Evolutionary conservation across 1,284 basidiomycete genomes (phyloP), one percentile per base, ranked within the genome.

Genomic region (Trametes hirsuta): DNA sequence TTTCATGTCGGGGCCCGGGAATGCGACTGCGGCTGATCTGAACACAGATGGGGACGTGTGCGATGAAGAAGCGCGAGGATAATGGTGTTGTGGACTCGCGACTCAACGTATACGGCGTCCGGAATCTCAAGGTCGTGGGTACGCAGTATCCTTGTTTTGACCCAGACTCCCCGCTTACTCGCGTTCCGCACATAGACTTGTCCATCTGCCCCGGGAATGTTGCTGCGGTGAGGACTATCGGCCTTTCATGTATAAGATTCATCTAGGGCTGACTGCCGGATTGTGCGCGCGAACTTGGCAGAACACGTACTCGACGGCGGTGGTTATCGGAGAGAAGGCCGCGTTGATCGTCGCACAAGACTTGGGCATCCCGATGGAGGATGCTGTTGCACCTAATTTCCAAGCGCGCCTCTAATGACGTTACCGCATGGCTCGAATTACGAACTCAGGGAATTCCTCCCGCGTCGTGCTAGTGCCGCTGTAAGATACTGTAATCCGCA

Each of bases 81-180:
- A 89, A 88, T 39, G 91, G 91, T 66, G 90, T 92, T 24, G 86
- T 93, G 58, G 89, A 91, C 70, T 72, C 74, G 3, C 80, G 84
- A 49, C 79, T 91, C 56, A 87, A 83, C 66, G 91, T 93, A 39
- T 89, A 84, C 70, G 90, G 88, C 40, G 85, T 87, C 4, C 69
- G 79, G 66, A 87, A 88, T 72, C 76, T 93, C 64, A 88, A 88
- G 74, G 77, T 79, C 66, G 78, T 82, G 9, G 69, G 68, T 70
- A 40, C 12, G 63, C 49, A 21, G 30, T 8, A 8, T 8, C 30
- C 30, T 8, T 30, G 30, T 30, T 30, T n/a, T n/a, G 18, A 11
- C 8, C 21, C 11, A 5, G 5, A n/a, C 11, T 45, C 34, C 11
- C 3, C 35, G 44, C 51, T 22, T n/a, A 22, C n/a, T 4, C 21